These are phyloP conservation scores for Truncatella angustata DNA, from an alignment of 2,329 filamentous ascomycete species.

Conservation along the genomic window DNA sequence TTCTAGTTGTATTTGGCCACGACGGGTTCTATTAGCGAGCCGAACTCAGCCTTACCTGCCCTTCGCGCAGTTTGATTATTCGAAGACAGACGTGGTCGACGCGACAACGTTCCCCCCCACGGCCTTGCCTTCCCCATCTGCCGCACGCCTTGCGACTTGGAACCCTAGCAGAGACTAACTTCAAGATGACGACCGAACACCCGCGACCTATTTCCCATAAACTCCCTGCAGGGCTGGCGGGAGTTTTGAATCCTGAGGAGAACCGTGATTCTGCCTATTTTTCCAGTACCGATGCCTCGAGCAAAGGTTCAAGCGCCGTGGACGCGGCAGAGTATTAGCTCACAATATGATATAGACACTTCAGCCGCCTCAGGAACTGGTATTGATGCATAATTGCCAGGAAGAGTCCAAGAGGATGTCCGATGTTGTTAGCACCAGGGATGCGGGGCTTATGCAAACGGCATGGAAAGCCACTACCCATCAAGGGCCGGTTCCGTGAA, in stretches of 20 bases:
- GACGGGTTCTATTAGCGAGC: background rate
- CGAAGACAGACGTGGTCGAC: too few relatives aligned
- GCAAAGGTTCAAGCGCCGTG: slow-evolving; percentile 36
- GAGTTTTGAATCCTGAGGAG: slow-evolving; percentile 51
- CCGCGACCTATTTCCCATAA: slow-evolving; percentile 40
- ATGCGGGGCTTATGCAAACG: too few relatives aligned
- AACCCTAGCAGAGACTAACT: too few relatives aligned
- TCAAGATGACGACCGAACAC: slow-evolving; percentile 35
- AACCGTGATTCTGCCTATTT: slow-evolving; percentile 53
- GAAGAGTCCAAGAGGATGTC: too few relatives aligned
- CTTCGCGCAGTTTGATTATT: too few relatives aligned
- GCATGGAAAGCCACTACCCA: too few relatives aligned
- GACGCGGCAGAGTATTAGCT: slow-evolving; percentile 14
- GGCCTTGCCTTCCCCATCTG: background rate
- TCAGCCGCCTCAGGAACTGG: slow-evolving; percentile 44
- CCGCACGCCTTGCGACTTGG: too few relatives aligned
- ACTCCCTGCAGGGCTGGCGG: slow-evolving; percentile 46
- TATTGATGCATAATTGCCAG: too few relatives aligned
- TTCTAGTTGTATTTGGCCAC: slow-evolving; percentile 6
- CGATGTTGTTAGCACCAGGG: too few relatives aligned
- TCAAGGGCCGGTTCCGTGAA: too few relatives aligned
- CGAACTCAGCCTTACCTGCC: background rate
- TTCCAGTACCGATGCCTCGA: slow-evolving; percentile 46
- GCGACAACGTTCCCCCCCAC: background rate
- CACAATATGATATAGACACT: slow-evolving; percentile 32